phyloP scores from a whole-genome alignment of 23 red algal species.

The Gracilariopsis chorda region DNA sequence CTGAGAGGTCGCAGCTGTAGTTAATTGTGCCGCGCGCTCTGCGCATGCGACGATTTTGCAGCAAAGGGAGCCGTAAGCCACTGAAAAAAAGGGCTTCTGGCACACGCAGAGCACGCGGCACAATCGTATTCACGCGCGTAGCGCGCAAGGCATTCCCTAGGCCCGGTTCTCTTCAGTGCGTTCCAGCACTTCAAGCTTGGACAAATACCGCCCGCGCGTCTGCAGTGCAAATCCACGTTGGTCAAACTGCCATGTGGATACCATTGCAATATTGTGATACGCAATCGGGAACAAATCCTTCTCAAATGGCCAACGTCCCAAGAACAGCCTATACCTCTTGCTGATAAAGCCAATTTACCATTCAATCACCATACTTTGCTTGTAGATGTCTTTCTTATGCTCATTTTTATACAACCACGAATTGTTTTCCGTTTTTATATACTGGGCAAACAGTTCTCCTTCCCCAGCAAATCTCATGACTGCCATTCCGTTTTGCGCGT shows the following conservation, averaged over 20 bases:
- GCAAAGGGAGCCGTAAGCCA: no score
- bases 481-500: slow-evolving; percentile 4
- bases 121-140: no score
- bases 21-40: no score
- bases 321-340: slow-evolving; percentile 9
- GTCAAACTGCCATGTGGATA: slow-evolving; percentile 18
- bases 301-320: slow-evolving; percentile 30
- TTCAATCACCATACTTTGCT: slow-evolving; percentile 28
- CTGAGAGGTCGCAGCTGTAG: no score
- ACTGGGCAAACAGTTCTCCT: background rate
- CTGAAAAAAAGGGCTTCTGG: no score
- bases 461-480: background rate
- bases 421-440: background rate
- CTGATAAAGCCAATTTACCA: slow-evolving; percentile 21
- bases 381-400: background rate
- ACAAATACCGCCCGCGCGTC: background rate
- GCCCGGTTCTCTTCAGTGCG: background rate
- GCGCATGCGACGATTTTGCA: no score
- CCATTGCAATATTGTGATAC: background rate
- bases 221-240: background rate
- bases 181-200: background rate
- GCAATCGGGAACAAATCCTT: background rate
- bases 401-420: background rate
- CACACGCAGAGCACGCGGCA: no score
- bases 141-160: no score